Percentiles rank a stretch among this genome's conserved stretches.
Conservation (phyloP, 108 stramenopile species). For the Cylindrotheca fusiformis region DNA sequence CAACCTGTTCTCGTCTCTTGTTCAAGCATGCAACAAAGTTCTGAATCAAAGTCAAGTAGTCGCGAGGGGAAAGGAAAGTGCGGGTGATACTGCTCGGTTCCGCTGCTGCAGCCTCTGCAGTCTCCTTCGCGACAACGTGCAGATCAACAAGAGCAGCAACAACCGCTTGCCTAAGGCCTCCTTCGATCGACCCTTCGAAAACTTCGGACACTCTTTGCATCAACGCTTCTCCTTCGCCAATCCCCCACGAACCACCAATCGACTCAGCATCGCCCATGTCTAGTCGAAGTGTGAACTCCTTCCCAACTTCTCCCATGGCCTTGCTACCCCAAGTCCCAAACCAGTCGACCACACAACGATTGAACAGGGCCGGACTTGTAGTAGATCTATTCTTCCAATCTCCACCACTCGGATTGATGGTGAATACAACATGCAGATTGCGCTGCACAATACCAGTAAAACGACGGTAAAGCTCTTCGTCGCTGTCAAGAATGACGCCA, state of each 20-base stretch:
- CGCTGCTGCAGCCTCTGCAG: slow-evolving; percentile 53
- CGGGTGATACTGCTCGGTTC: slow-evolving; percentile 60
- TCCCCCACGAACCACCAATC: slow-evolving; percentile 81
- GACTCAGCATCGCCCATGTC: slow-evolving; percentile 88
- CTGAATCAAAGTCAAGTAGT: slow-evolving; percentile 93
- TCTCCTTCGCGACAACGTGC: slow-evolving; percentile 74
- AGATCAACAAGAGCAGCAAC: slow-evolving; percentile 92
- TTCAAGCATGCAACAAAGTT: slow-evolving; percentile 87
- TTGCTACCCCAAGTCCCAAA: slow-evolving; percentile 96
- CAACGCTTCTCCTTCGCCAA: slow-evolving; percentile 69
- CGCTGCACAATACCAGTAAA: slow-evolving; percentile 92
- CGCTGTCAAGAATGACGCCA: slow-evolving; percentile 88
- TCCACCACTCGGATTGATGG: slow-evolving; percentile 96
- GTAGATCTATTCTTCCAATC: slow-evolving; percentile 94
- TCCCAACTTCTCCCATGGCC: slow-evolving; percentile 91
- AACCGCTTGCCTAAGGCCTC: slow-evolving; percentile 85
- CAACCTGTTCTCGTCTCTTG: slow-evolving; percentile 75
- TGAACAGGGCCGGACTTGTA: slow-evolving; percentile 98
- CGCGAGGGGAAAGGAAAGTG: slow-evolving; percentile 92
- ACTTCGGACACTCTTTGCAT: slow-evolving; percentile 68
- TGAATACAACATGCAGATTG: slow-evolving; percentile 99
- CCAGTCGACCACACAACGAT: slow-evolving; percentile 99
- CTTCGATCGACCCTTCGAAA: slow-evolving; percentile 49
- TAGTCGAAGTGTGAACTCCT: slow-evolving; percentile 66
- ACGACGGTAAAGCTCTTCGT: slow-evolving; percentile 91